A percentile compares a stretch with the other conserved stretches of the same genome.
phyloP scores from a whole-genome alignment of 2,329 filamentous ascomycete species.

The Microdochium bolleyi region DNA sequence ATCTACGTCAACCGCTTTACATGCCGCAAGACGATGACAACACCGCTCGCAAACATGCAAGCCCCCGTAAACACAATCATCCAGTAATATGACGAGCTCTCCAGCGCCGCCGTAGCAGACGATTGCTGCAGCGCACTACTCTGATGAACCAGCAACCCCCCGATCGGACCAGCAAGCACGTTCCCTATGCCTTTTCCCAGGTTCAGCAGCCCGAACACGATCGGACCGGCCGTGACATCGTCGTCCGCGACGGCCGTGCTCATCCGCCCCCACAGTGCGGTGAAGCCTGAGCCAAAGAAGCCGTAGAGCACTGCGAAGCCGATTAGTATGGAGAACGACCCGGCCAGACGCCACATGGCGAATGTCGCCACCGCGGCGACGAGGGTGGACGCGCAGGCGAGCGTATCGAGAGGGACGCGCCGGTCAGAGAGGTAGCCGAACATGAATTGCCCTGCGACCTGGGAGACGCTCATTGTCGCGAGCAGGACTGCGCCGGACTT shows the following conservation, averaged over 20 bases:
- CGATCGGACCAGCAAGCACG: slow-evolving; percentile 9
- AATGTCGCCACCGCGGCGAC: slow-evolving; percentile 38
- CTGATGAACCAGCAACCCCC: slow-evolving; percentile 6
- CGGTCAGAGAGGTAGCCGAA: slow-evolving; percentile 43
- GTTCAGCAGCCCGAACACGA: slow-evolving; percentile 7
- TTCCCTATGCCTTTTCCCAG: slow-evolving; percentile 10
- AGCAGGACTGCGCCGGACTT: slow-evolving; percentile 34
- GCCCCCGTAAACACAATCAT: slow-evolving; percentile 9
- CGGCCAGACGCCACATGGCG: slow-evolving; percentile 42
- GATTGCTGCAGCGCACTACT: neutral
- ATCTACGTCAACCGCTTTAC: no score
- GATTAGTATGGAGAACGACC: slow-evolving; percentile 32
- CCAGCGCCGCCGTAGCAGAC: neutral
- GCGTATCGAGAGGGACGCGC: slow-evolving; percentile 25
- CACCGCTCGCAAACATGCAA: slow-evolving; percentile 9
- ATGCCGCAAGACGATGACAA: slow-evolving; percentile 5
- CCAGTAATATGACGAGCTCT: slow-evolving; percentile 4
- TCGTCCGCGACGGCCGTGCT: slow-evolving; percentile 5
- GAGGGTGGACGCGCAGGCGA: slow-evolving; percentile 32
- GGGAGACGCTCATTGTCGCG: slow-evolving; percentile 38
- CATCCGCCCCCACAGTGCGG: slow-evolving; percentile 34
- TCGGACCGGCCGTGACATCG: slow-evolving; percentile 5
- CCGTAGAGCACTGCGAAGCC: slow-evolving; percentile 44
- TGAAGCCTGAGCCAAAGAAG: slow-evolving; percentile 46
- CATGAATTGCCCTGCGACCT: slow-evolving; percentile 38